Conservation (phyloP, 2,329 filamentous ascomycete species). For the Ophiosphaerella korrae region DNA sequence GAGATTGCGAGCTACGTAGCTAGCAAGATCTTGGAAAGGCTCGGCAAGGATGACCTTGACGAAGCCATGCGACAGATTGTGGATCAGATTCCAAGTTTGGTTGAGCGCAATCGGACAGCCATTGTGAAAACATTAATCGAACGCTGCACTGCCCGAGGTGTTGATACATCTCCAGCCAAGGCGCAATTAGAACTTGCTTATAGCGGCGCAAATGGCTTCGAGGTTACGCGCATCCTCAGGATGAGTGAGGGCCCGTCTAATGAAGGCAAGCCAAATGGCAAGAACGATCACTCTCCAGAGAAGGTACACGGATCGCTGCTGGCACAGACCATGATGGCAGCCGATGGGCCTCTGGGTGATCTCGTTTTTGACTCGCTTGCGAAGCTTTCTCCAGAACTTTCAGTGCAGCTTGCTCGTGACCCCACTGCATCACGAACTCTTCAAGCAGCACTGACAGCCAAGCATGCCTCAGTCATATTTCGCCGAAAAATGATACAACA, state of each 20-base stretch:
- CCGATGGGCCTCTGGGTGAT: constrained; percentile 70
- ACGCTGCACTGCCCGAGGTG: constrained; percentile 72
- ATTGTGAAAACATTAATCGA: constrained; percentile 84
- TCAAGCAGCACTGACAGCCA: constrained; percentile 64
- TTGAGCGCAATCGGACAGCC: constrained; percentile 76
- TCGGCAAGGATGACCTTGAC: constrained; percentile 84
- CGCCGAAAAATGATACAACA: constrained; percentile 67
- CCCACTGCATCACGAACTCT: constrained; percentile 64
- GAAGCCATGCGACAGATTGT: constrained; percentile 73
- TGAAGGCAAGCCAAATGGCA: constrained; percentile 38
- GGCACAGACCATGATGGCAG: constrained; percentile 76
- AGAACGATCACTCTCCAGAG: constrained; percentile 47
- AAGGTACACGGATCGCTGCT: constrained; percentile 84
- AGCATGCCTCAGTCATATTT: constrained; percentile 60
- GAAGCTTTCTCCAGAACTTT: constrained; percentile 56
- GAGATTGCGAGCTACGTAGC: constrained; percentile 89
- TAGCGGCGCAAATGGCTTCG: constrained; percentile 56
- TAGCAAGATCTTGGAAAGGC: constrained; percentile 77
- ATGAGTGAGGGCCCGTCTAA: constrained; percentile 56
- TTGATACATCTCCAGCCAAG: constrained; percentile 62
- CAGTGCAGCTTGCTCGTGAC: constrained; percentile 69
- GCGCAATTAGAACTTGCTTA: constrained; percentile 63
- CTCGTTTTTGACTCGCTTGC: constrained; percentile 69
- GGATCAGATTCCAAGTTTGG: constrained; percentile 72
- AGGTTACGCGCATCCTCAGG: constrained; percentile 64